Evolutionary conservation across 148 eudicot genomes (phyloP), one percentile per base, ranked within the genome.

Genomic region (Salicornia ramosissima): DNA sequence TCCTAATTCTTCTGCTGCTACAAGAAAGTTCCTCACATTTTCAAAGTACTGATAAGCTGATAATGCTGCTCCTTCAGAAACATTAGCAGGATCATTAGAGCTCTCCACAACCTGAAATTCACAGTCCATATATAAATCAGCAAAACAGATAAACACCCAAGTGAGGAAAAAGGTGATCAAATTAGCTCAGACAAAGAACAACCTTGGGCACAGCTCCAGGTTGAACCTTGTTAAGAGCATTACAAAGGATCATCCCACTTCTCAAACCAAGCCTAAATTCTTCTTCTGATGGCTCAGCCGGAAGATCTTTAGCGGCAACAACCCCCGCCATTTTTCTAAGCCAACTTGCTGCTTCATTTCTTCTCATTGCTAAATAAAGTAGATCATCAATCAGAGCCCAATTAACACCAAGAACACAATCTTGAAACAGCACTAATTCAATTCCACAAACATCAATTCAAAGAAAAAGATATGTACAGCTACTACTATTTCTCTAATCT

Each of bases 191-290:
- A 64, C 30, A 34, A 36, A 43, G 22, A 46, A 46, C 72, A 42
- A 90, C 98, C 94, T 92, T 92, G 56, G 84, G 81, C 65, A 92
- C 87, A 75, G 96, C 90, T 66, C 98, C 98, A n/a, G 93, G 87
- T 69, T 90, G 91, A 76, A 92, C 78, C 79, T 90, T 92, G 74
- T 92, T 92, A 26, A 92, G 84, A 12, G 82, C 90, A 76, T 84
- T 90, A 76, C 98, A 92, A 19, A 92, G 88, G 75, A 92, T 88
- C 67, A 90, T 67, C 67, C 98, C 98, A 80, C 90, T 92, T 77
- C 96, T 90, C 77, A 92, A 76, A 52, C 90, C 96, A 63, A 85
- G 82, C 78, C 90, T 80, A 61, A 88, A 92, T 57, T 90, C 98
- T 73, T 90, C 96, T 76, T 92, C 98, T 0, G 96, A 86, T 53